Evolutionary conservation across 768 basidiomycete genomes (phyloP), one percentile per base, ranked within the genome.

Genomic region (Pulveroboletus sp.): DNA sequence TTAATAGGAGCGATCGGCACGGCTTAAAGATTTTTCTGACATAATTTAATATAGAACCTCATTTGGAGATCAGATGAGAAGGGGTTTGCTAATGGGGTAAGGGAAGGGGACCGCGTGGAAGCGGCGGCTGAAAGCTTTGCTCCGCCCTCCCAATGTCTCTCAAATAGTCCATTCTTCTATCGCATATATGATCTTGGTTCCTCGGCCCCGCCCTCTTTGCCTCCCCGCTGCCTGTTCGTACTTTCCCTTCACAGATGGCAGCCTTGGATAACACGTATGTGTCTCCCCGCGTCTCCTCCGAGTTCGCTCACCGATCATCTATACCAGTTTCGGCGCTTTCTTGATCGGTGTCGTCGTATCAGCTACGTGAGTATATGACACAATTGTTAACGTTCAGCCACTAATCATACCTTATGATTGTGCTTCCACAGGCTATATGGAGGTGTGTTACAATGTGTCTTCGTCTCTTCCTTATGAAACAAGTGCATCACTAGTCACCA

Each of bases 261-360:
- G 12, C n/a, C 31, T 53, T 73, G 41, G 73, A 72, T 29, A 68
- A 68, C 9, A 76, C 74, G 74, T 76, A 52, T 31, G 70, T 63
- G 9, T 30, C 10, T 22, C 12, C n/a, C 14, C 8, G 35, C 30
- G 31, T 9, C 12, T 4, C 36, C 22, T 19, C 13, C 36, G 34
- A 30, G 16, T 41, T 17, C 35, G 22, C 6, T n/a, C 27, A 23
- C 17, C 49, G 35, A 62, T 38, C 35, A 26, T 47, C 22, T 30
- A n/a, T 20, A 43, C 22, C 35, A 81, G 79, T 27, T 58, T 81
- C 39, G 81, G 81, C 7, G 80, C 79, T 44, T 73, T 75, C 43
- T 73, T 77, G 52, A 67, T 82, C 49, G 81, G 81, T 7, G 71
- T 80, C n/a, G 68, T 81, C 24, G 51, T 78, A 16, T 79, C 80